Evolutionary conservation across 805 yeast genomes (phyloP).

Genomic region (Zygosaccharomyces siamensis): DNA sequence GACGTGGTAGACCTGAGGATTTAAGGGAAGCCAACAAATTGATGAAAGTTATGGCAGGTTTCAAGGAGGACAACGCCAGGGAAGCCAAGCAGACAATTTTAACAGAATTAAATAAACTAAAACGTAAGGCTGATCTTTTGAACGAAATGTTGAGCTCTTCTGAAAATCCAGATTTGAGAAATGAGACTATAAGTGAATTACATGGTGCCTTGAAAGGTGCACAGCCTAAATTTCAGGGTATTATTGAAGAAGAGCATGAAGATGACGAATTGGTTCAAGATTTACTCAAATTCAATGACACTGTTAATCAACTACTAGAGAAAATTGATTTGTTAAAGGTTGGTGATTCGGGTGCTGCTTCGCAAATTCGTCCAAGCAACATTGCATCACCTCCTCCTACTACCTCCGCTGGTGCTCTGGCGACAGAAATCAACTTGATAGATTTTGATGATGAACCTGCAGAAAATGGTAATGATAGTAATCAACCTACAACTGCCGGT

Average conservation of each 20-base stretch:
- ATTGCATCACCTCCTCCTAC: slow-evolving; percentile 24
- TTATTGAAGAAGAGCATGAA: slow-evolving; percentile 74
- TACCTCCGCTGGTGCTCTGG: slow-evolving; percentile 31
- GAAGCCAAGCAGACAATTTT: slow-evolving; percentile 71
- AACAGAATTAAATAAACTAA: slow-evolving; percentile 77
- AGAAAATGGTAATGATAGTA: slow-evolving; percentile 13
- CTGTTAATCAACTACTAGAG: slow-evolving; percentile 60
- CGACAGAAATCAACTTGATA: slow-evolving; percentile 52
- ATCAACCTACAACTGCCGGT: slow-evolving; percentile 1
- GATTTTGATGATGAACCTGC: slow-evolving; percentile 63
- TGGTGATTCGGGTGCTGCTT: slow-evolving; percentile 58
- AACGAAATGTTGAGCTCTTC: slow-evolving; percentile 74
- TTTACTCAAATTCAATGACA: slow-evolving; percentile 67
- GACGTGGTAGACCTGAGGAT: slow-evolving; percentile 94
- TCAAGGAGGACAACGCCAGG: slow-evolving; percentile 68
- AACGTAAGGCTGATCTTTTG: slow-evolving; percentile 79
- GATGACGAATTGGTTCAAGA: slow-evolving; percentile 62
- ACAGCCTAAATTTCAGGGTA: slow-evolving; percentile 79
- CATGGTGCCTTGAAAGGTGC: slow-evolving; percentile 74
- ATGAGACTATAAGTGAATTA: slow-evolving; percentile 75
- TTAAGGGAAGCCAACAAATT: slow-evolving; percentile 92
- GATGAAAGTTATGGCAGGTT: slow-evolving; percentile 98
- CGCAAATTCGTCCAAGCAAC: slow-evolving; percentile 41
- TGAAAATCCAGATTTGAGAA: slow-evolving; percentile 34
- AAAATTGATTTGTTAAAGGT: slow-evolving; percentile 61